Base-by-base conservation (phyloP, 768 basidiomycete species). In the Dentipellis fragilis region DNA sequence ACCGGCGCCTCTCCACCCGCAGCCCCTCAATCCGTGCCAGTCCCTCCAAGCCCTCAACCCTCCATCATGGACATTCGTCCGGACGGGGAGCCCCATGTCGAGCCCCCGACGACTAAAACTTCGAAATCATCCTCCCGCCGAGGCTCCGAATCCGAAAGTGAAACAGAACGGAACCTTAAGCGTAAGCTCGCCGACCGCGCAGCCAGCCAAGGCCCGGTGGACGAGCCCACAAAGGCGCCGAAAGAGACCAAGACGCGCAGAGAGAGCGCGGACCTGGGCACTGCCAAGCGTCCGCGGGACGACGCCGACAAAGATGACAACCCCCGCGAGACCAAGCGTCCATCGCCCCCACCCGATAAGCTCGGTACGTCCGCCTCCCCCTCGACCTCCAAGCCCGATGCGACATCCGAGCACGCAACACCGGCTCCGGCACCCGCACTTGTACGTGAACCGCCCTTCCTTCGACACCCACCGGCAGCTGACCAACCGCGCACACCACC, bases 181-280 rank as follows among this genome's bases (percentile, higher is more conserved):
- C 80, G 87, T 60, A 87, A 87, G 63, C 75, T 80, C 57, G 72
- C 75, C 40, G 84, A 88, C 66, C 79, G 85, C 47, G 84, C 80
- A 21, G 76, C 82, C 1, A 87, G 85, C 64, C 73, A 79, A 58
- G 80, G 79, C 59, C 47, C 49, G 10, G 53, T 5, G n/a, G 49
- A 22, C 12, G 21, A 21, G 11, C 21, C 37, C 10, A 14, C 45
- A 8, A 34, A n/a, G 46, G 22, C 14, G 7, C 49, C 55, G 17
- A 54, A 46, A 29, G 53, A 54, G 39, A 21, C 53, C 21, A 54
- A 54, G 42, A n/a, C 53, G 16, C 42, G 38, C 39, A 22, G 42
- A 54, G 54, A 55, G 37, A 35, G 52, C 29, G 48, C 22, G 8
- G 48, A 49, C 48, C 48, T 49, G 21, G 14, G 14, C 23, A 42